These are phyloP conservation scores for Entoloma clypeatum DNA, from an alignment of 1,284 basidiomycete species.

Conservation along the genomic window DNA sequence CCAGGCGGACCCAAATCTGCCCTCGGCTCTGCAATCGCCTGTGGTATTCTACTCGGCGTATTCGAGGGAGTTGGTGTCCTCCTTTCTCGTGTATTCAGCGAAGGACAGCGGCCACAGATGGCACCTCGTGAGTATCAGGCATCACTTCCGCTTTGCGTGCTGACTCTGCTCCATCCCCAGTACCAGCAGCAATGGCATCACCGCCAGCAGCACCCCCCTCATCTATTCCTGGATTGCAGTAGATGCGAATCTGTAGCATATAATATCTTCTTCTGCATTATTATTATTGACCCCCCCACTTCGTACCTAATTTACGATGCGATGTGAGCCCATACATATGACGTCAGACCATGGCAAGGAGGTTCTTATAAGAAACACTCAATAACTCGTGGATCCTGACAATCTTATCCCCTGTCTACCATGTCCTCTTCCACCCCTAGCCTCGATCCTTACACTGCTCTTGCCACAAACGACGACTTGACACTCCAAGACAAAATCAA, in stretches of 20 bases:
- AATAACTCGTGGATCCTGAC: neutral
- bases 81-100: slow-evolving; percentile 79
- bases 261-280: slow-evolving; percentile 23
- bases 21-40: slow-evolving; percentile 88
- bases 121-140: slow-evolving; percentile 37
- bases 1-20: slow-evolving; percentile 90
- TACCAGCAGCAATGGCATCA: slow-evolving; percentile 38
- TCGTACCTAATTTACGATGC: slow-evolving; percentile 8
- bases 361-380: slow-evolving; percentile 8
- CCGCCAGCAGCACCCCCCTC: slow-evolving; percentile 30
- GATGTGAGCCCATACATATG: slow-evolving; percentile 4
- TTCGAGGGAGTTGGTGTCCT: slow-evolving; percentile 95
- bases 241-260: slow-evolving; percentile 34
- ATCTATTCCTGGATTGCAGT: slow-evolving; percentile 35
- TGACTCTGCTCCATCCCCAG: slow-evolving; percentile 19
- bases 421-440: slow-evolving; percentile 26
- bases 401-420: slow-evolving; percentile 7
- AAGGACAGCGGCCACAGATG: slow-evolving; percentile 75
- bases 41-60: slow-evolving; percentile 94
- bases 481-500: slow-evolving; percentile 63
- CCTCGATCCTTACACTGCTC: slow-evolving; percentile 65
- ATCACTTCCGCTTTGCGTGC: neutral
- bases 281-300: slow-evolving; percentile 21
- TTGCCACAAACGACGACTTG: slow-evolving; percentile 51
- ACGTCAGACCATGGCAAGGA: slow-evolving; percentile 13